Evolutionary conservation across 1,284 basidiomycete genomes (phyloP), one percentile per base, ranked within the genome.

Genomic region (Apiotrichum veenhuisii): DNA sequence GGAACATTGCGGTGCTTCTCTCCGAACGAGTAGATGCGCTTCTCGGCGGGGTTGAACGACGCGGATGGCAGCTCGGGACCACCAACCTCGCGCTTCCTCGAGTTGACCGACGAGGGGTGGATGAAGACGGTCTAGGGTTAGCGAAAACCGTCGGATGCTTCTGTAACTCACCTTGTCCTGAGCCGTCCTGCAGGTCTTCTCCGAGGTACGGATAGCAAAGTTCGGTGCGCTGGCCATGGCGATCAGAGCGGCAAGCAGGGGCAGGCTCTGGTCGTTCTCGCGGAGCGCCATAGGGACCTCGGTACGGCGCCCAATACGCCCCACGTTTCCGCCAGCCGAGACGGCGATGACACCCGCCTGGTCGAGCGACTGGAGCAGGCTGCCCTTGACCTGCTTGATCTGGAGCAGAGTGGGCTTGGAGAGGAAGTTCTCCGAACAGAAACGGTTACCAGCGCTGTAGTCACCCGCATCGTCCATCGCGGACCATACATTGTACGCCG

Each of bases 161-260:
- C 22, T 42, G 20, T n/a, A 15, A 72, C 82, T 61, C 63, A 93
- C 91, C 84, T 90, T 94, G 70, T 98, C 94, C 66, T 86, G 84
- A 18, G 84, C 81, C 3, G 94, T 97, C 23, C 91, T 82, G 65
- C 87, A 87, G 1, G 80, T 81, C 71, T 82, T 87, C 50, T 88
- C 86, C 8, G 84, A 83, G n/a, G 83, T 85, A 37, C 88, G 81
- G 53, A 97, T 84, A 2, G 90, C 93, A 77, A 93, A 96, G 75
- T 96, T 95, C n/a, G 94, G 94, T 64, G 93, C 91, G 0, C 84
- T 85, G 0, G 91, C 90, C 52, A 91, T 84, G 3, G 92, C 85
- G 64, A 97, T 88, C 52, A 98, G 80, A 2, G 88, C 91, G 14
- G 89, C 86, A 20, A 96, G 79, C n/a, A 97, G 76, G 17, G 94